These are phyloP conservation scores for Alternaria novae-zelandiae DNA, from an alignment of 2,329 filamentous ascomycete species.

Conservation along the genomic window DNA sequence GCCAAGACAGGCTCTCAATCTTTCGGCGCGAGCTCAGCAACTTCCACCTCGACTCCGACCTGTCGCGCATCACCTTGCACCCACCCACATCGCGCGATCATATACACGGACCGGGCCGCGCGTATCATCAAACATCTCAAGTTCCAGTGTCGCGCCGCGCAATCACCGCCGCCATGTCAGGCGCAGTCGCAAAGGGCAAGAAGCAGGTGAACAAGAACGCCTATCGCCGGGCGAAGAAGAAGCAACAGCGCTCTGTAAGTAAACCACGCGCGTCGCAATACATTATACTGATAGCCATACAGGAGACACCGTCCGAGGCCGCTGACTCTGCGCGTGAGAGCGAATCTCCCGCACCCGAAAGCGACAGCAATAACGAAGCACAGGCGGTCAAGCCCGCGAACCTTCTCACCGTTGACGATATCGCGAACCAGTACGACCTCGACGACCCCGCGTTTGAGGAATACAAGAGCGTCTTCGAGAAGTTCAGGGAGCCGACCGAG, in stretches of 20 bases:
- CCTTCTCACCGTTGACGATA: conserved; percentile 31
- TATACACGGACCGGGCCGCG: background rate
- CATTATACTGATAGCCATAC: conserved; percentile 24
- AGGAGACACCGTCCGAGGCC: conserved; percentile 46
- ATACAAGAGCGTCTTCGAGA: conserved; percentile 82
- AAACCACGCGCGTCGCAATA: background rate
- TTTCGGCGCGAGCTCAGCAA: conserved; percentile 14
- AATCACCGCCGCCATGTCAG: conserved; percentile 32
- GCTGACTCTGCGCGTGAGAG: conserved; percentile 43
- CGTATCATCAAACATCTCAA: background rate
- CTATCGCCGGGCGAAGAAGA: conserved; percentile 90
- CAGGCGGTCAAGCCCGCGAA: conserved; percentile 56
- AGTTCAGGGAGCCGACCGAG: conserved; percentile 66
- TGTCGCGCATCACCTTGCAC: background rate
- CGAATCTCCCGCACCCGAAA: conserved; percentile 47
- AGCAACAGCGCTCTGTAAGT: conserved; percentile 76
- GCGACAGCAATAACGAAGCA: conserved; percentile 43
- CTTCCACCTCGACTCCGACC: conserved; percentile 4
- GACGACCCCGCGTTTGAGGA: conserved; percentile 81
- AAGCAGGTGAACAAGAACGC: conserved; percentile 91
- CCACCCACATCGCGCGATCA: conserved; percentile 1
- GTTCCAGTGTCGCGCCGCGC: conserved; percentile 13
- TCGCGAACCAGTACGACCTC: conserved; percentile 61
- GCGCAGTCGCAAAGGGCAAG: conserved; percentile 33
- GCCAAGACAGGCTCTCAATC: conserved; percentile 15